Percentiles rank a stretch among this genome's conserved stretches.
phyloP scores from a whole-genome alignment of 306 rosid species.

The Hippophae gyantsensis region DNA sequence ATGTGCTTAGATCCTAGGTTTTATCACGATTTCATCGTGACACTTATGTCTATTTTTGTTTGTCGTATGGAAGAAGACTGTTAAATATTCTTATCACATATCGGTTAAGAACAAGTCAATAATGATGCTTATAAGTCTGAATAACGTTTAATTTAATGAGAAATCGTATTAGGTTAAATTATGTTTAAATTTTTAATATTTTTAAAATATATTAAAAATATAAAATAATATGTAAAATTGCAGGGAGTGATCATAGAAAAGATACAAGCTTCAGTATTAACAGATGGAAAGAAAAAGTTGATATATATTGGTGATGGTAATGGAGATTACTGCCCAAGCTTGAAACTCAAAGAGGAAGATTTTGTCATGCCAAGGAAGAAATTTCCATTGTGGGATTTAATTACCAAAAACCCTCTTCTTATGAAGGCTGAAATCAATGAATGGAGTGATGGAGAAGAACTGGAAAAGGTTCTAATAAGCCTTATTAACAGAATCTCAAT shows the following conservation, averaged over 20 bases:
- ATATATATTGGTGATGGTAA: slow-evolving; percentile 24
- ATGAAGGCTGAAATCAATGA: slow-evolving; percentile 21
- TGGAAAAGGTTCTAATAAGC: slow-evolving; percentile 16
- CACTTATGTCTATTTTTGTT: no score
- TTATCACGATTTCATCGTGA: no score
- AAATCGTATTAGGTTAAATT: no score
- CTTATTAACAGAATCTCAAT: slow-evolving; percentile 13
- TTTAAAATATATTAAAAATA: no score
- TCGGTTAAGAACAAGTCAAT: no score
- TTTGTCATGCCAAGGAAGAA: slow-evolving; percentile 26
- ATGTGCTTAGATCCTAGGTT: no score
- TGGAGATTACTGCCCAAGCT: slow-evolving; percentile 30
- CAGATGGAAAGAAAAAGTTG: slow-evolving; percentile 15
- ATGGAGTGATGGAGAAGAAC: slow-evolving; percentile 26
- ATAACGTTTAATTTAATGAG: no score
- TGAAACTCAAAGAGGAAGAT: slow-evolving; percentile 23
- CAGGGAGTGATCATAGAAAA: slow-evolving; percentile 20
- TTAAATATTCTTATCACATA: no score
- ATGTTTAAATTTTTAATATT: no score
- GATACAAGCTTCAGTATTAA: slow-evolving; percentile 11
- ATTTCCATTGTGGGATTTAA: slow-evolving; percentile 19
- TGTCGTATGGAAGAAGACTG: no score
- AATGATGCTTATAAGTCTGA: no score
- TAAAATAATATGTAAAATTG: background rate
- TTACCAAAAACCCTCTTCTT: slow-evolving; percentile 18